These are phyloP conservation scores for Maudiozyma serrabonitensis DNA, from an alignment of 805 yeast species.

Conservation along the genomic window DNA sequence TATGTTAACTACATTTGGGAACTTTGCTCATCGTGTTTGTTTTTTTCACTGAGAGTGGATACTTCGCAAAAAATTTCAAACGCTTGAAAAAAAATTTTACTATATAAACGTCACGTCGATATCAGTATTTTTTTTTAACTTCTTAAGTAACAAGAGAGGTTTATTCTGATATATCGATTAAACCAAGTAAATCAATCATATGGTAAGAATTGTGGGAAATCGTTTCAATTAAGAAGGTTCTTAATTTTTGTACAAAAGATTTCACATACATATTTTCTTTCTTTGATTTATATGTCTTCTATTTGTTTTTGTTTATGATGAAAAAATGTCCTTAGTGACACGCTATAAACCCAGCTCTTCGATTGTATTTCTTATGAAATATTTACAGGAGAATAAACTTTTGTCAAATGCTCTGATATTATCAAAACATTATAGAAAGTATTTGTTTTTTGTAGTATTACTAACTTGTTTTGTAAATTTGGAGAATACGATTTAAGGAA, in stretches of 20 bases:
- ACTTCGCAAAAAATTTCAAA: neutral
- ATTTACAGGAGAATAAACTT: conserved; percentile 23
- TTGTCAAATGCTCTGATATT: conserved; percentile 32
- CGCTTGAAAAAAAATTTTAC: neutral
- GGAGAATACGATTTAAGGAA: too few species aligned
- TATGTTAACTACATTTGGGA: too few species aligned
- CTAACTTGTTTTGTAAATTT: neutral
- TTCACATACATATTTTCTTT: too few species aligned
- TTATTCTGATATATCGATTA: too few species aligned
- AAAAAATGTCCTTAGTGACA: conserved; percentile 31
- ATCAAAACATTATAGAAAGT: conserved; percentile 4
- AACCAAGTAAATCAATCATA: too few species aligned
- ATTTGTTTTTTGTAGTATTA: neutral
- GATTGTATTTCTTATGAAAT: conserved; percentile 17
- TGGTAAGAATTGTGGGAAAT: neutral
- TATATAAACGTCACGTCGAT: neutral
- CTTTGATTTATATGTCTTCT: neutral
- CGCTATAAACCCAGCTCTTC: conserved; percentile 36
- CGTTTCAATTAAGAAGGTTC: neutral
- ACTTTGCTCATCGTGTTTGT: neutral
- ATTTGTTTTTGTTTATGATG: conserved; percentile 26
- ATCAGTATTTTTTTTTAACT: too few species aligned
- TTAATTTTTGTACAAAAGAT: neutral
- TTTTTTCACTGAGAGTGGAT: neutral
- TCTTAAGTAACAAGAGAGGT: too few species aligned